These are phyloP conservation scores for Phlyctochytrium bullatum DNA, from an alignment of 192 early-diverging fungal genomes.

Conservation along the genomic window DNA sequence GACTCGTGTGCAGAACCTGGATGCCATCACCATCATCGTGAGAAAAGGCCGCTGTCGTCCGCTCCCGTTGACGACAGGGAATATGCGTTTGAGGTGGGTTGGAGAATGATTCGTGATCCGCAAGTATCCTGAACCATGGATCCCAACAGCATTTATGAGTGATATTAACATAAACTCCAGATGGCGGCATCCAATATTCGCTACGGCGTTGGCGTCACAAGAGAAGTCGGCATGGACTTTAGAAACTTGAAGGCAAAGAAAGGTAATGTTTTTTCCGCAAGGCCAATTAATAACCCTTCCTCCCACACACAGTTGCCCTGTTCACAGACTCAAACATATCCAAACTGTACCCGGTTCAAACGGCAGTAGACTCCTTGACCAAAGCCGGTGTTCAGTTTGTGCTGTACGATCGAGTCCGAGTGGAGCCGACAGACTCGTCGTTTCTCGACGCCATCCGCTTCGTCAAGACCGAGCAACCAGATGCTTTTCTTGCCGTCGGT, in stretches of 20 bases:
- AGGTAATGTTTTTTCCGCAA: conserved; percentile 30
- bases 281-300: neutral
- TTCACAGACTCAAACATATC: conserved; percentile 69
- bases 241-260: conserved; percentile 76
- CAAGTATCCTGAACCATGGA: too few relatives aligned
- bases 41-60: conserved; percentile 8
- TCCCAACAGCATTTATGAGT: too few relatives aligned
- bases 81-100: conserved; percentile 50
- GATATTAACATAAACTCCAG: conserved; percentile 32
- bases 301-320: conserved; percentile 55
- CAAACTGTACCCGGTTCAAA: conserved; percentile 70
- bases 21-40: neutral
- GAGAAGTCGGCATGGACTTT: conserved; percentile 82
- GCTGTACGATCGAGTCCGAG: conserved; percentile 73
- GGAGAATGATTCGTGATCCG: too few relatives aligned
- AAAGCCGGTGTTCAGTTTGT: conserved; percentile 63
- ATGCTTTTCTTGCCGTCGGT: conserved; percentile 87
- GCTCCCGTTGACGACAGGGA: conserved; percentile 27
- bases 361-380: conserved; percentile 74
- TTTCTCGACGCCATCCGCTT: conserved; percentile 83
- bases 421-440: conserved; percentile 73
- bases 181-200: conserved; percentile 89
- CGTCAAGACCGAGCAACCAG: conserved; percentile 67
- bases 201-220: conserved; percentile 78
- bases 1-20: conserved; percentile 9